Evolutionary conservation across 2,329 filamentous ascomycete genomes (phyloP).

Genomic region (Sordariomycetes sp.): DNA sequence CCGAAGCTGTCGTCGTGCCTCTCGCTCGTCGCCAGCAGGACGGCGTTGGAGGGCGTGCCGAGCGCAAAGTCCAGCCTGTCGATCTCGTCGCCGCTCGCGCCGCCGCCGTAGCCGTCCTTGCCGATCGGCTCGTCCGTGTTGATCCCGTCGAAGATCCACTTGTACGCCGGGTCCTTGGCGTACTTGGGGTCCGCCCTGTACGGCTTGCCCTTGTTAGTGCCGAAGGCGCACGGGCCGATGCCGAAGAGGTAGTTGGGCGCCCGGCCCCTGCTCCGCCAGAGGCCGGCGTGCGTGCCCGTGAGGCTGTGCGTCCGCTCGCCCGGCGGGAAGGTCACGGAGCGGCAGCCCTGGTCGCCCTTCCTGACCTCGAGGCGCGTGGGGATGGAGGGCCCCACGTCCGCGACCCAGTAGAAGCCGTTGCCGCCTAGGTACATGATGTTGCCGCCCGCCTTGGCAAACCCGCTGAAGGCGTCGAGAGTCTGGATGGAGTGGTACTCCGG

Average conservation of each 20-base stretch:
- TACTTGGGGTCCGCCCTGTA: conserved; percentile 5
- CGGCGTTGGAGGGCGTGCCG: conserved; percentile 17
- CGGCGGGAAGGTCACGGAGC: conserved; percentile 15
- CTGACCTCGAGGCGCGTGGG: conserved; percentile 22
- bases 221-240: conserved; percentile 17
- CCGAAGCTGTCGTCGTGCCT: conserved; percentile 13
- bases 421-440: conserved; percentile 25
- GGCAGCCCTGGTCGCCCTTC: conserved; percentile 19
- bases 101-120: conserved; percentile 16
- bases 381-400: conserved; percentile 11
- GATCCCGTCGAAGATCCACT: conserved; percentile 12
- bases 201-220: conserved; percentile 16
- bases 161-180: conserved; percentile 8
- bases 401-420: conserved; percentile 23
- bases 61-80: conserved; percentile 19
- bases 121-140: conserved; percentile 8
- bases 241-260: conserved; percentile 19
- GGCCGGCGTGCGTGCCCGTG: conserved; percentile 18
- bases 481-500: conserved; percentile 21
- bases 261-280: conserved; percentile 19
- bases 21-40: conserved; percentile 15
- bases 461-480: conserved; percentile 15
- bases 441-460: conserved; percentile 17
- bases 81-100: conserved; percentile 22
- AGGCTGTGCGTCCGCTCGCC: conserved; percentile 18